Percentiles rank a stretch among this genome's conserved stretches.
These are phyloP conservation scores for Lentinus polychrous DNA, from an alignment of 1,284 basidiomycete genomes.

Conservation along the genomic window DNA sequence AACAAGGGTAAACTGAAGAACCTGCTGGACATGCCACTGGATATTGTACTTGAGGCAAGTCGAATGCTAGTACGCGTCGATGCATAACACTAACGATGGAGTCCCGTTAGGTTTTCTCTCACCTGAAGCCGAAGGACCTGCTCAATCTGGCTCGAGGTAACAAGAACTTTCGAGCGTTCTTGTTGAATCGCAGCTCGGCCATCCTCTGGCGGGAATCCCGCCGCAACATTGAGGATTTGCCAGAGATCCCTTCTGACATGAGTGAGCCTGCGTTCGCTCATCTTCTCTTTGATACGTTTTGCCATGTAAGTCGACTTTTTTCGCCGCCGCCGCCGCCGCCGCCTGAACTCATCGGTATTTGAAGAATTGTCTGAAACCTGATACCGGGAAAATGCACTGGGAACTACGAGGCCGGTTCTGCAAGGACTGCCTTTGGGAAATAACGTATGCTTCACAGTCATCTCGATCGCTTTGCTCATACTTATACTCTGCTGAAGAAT, in stretches of 20 bases:
- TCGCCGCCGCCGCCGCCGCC: no score
- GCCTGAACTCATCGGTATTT: no score
- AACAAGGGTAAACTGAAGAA: no score
- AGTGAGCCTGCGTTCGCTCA: constrained; percentile 14
- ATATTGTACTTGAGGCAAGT: no score
- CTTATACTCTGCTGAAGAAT: no score
- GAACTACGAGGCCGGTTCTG: constrained; percentile 2
- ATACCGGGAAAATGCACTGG: neutral
- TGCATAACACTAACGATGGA: no score
- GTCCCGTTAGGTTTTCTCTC: no score
- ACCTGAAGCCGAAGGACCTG: constrained; percentile 14
- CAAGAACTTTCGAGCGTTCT: constrained; percentile 7
- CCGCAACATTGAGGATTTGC: constrained; percentile 8
- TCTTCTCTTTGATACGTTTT: constrained; percentile 11
- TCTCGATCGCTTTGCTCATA: no score
- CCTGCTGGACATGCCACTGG: no score
- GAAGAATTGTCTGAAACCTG: neutral
- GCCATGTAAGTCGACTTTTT: constrained; percentile 15
- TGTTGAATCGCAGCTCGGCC: constrained; percentile 10
- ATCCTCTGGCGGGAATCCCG: constrained; percentile 11
- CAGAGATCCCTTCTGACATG: constrained; percentile 13
- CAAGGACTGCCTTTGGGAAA: neutral
- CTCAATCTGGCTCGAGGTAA: constrained; percentile 12
- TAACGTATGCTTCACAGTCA: no score
- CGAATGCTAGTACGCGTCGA: no score